Evolutionary conservation across 345 rosid species (phyloP), one percentile per base, ranked within the genome.

Genomic region (Rhodamnia argentea): DNA sequence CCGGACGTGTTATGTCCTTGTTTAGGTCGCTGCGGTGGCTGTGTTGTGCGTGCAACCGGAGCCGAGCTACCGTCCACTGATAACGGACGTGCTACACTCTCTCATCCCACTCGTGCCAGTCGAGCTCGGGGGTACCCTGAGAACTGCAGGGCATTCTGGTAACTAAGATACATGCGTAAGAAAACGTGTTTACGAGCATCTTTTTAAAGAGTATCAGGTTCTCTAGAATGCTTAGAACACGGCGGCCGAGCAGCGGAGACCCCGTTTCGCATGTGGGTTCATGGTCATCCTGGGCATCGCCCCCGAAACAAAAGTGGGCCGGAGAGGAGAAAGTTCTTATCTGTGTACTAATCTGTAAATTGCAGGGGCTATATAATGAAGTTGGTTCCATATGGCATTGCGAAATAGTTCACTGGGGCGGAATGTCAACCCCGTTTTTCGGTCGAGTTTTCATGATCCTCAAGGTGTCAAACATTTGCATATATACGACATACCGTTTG

Each of bases 1-100:
- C 54, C 1, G 54, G 22, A 29, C 2, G 9, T 52, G 52, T 70
- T 15, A 52, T 84, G 70, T 15, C 22, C 7, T 4, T 84, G 32
- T 92, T 90, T 90, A 96, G 99, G 98, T 96, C 37, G 99, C 99
- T 1, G 99, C 99, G 20, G 97, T 96, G 76, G 98, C 99, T n/a
- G 94, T 95, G 56, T 88, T 96, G 83, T 96, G 98, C 75, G 95
- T 96, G 87, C 99, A 96, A 88, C 95, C 96, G 6, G 99, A 96
- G 87, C 98, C 99, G 14, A 91, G 98, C 60, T 96, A 96, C 83
- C 93, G 99, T 3, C 99, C 99, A 0, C 89, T 97, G 82, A 95
- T 97, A 54, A 93, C 95, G 3, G 99, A 97, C 58, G 98, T 97
- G 29, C 89, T 97, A 86, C 98, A 97, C 85, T 95, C 99, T 83